Evolutionary conservation across 2,329 filamentous ascomycete genomes (phyloP).

Genomic region (Mycosphaerella sp.): DNA sequence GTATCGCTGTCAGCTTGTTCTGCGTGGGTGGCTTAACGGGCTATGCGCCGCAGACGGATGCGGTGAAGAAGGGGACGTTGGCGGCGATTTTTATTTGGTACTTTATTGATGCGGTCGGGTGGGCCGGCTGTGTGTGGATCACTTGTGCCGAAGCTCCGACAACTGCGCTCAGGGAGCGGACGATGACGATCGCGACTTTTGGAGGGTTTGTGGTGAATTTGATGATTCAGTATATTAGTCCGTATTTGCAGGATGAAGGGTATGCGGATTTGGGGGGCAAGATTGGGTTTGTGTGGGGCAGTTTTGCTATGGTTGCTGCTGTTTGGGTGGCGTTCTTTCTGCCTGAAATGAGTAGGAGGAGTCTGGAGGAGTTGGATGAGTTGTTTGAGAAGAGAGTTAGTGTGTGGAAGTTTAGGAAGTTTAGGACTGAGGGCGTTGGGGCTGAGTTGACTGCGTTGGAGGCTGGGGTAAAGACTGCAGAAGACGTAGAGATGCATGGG

Average conservation of each 20-base stretch:
- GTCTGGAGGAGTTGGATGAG: conserved; percentile 14
- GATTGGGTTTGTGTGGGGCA: conserved; percentile 14
- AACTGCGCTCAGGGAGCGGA: conserved; percentile 6
- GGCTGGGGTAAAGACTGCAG: background rate
- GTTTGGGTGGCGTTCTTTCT: conserved; percentile 9
- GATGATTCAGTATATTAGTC: conserved; percentile 15
- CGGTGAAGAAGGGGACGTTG: background rate
- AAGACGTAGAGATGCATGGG: background rate
- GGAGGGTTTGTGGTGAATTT: conserved; percentile 12
- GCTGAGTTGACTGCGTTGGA: conserved; percentile 14
- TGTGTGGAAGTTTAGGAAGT: conserved; percentile 15
- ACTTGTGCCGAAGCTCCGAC: conserved; percentile 13
- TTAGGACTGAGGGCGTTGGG: conserved; percentile 11
- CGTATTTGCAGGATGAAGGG: conserved; percentile 12
- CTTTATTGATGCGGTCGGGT: conserved; percentile 8
- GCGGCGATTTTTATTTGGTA: conserved; percentile 5
- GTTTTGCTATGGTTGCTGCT: conserved; percentile 10
- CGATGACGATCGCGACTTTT: conserved; percentile 14
- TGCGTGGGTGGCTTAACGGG: background rate
- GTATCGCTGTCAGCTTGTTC: background rate
- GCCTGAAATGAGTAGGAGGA: conserved; percentile 13
- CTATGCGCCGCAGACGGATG: background rate
- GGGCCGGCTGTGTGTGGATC: conserved; percentile 13
- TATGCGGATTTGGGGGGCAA: conserved; percentile 13
- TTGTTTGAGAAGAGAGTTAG: conserved; percentile 13